A percentile compares a stretch with the other conserved stretches of the same genome.
Evolutionary conservation across 495 filamentous ascomycete genomes (phyloP).

Genomic region (Penicillium nucicola): DNA sequence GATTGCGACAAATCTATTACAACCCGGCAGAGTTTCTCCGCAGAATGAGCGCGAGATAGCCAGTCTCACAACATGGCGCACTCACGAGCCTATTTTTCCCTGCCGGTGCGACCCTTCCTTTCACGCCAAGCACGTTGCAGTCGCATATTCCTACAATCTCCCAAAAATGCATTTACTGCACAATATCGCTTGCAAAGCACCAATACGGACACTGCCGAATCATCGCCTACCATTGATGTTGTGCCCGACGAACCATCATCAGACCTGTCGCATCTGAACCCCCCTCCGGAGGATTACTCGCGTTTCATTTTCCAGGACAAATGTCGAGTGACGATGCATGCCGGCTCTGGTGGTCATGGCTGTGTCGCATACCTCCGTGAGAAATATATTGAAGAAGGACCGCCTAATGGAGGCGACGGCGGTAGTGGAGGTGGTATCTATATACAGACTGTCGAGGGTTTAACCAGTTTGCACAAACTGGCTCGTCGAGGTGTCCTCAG

Average conservation of each 20-base stretch:
- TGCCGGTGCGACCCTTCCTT: slow-evolving; percentile 12
- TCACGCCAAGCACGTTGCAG: slow-evolving; percentile 1
- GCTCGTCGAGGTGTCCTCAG: slow-evolving; percentile 71
- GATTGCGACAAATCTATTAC: too few species aligned
- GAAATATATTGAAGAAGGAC: slow-evolving; percentile 79
- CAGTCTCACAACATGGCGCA: slow-evolving; percentile 18
- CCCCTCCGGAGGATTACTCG: slow-evolving; percentile 76
- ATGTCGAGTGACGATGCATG: slow-evolving; percentile 68
- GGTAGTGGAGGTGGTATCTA: slow-evolving; percentile 89
- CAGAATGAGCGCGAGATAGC: slow-evolving; percentile 16
- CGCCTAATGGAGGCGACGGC: slow-evolving; percentile 96
- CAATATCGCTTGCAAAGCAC: slow-evolving; percentile 35
- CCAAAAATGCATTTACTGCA: slow-evolving; percentile 27
- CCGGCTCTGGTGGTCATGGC: slow-evolving; percentile 81
- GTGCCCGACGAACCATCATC: slow-evolving; percentile 23
- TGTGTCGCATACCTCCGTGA: slow-evolving; percentile 93
- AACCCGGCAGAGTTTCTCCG: neutral
- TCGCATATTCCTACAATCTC: slow-evolving; percentile 21
- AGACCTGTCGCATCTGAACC: slow-evolving; percentile 64
- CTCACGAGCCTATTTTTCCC: slow-evolving; percentile 20
- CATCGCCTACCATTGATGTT: slow-evolving; percentile 6
- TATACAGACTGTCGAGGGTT: slow-evolving; percentile 86
- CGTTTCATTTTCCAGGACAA: slow-evolving; percentile 82
- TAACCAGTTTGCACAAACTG: slow-evolving; percentile 91
- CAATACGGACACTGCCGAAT: slow-evolving; percentile 14